phyloP scores from a whole-genome alignment of 148 eudicot species.

The Persicaria maculosa region DNA sequence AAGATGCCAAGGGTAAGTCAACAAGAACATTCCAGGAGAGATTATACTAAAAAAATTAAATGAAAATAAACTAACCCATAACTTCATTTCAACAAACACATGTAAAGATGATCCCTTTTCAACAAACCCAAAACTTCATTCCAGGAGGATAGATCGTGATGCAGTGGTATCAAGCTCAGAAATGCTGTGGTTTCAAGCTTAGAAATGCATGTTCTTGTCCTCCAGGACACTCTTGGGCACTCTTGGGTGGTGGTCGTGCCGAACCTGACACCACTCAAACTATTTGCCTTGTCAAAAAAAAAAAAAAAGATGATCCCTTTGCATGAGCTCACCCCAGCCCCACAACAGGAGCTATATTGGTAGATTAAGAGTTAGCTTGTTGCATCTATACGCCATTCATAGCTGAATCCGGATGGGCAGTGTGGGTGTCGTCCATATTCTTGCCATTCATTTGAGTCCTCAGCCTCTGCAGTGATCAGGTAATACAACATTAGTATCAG shows the following conservation, averaged over 20 bases:
- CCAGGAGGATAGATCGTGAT: too few relatives aligned
- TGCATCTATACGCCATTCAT: slow-evolving; percentile 55
- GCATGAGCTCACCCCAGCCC: too few relatives aligned
- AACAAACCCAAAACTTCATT: too few relatives aligned
- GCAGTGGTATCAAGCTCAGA: too few relatives aligned
- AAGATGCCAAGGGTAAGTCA: background rate
- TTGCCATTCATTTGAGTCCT: slow-evolving; percentile 81
- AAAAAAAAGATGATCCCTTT: too few relatives aligned
- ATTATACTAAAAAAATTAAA: background rate
- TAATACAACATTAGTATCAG: slow-evolving; percentile 2
- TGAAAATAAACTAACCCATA: background rate
- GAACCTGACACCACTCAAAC: too few relatives aligned
- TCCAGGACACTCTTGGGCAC: too few relatives aligned
- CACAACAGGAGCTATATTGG: too few relatives aligned
- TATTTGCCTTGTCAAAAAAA: too few relatives aligned
- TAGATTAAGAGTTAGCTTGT: slow-evolving; percentile 1
- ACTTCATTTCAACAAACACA: background rate
- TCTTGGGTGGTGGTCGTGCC: too few relatives aligned
- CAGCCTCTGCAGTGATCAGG: slow-evolving; percentile 45
- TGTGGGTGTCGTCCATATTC: slow-evolving; percentile 47
- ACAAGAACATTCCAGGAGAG: background rate
- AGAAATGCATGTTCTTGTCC: too few relatives aligned
- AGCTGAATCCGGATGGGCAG: slow-evolving; percentile 42
- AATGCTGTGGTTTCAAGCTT: too few relatives aligned
- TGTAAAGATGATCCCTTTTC: background rate